A percentile compares a stretch with the other conserved stretches of the same genome.
Evolutionary conservation across 176 grass and related monocot species (phyloP).

Genomic region (Ensete glaucum): DNA sequence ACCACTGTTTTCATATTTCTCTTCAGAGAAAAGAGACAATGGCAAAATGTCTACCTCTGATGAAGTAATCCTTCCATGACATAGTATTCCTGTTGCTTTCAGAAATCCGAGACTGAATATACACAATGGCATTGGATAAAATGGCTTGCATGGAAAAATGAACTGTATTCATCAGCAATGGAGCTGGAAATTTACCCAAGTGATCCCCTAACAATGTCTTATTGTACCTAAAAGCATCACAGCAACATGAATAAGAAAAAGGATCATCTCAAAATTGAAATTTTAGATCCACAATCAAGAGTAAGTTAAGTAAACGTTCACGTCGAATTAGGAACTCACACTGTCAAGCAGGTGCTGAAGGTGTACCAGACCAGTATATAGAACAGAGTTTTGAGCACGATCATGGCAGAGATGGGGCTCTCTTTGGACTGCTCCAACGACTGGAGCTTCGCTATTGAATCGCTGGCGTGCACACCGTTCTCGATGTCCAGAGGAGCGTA

Average conservation of each 20-base stretch:
- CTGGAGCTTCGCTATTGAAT: constrained; percentile 5
- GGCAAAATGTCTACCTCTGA: constrained; percentile 35
- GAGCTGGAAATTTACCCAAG: constrained; percentile 81
- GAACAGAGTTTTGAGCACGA: constrained; percentile 59
- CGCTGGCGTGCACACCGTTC: constrained; percentile 14
- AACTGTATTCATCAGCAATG: constrained; percentile 94
- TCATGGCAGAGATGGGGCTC: constrained; percentile 37
- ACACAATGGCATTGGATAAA: constrained; percentile 57
- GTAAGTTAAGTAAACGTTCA: constrained; percentile 6
- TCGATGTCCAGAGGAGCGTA: constrained; percentile 57
- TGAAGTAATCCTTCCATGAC: constrained; percentile 86
- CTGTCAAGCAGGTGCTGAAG: constrained; percentile 77
- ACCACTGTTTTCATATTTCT: background rate
- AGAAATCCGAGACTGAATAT: constrained; percentile 46
- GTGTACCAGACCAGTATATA: constrained; percentile 84
- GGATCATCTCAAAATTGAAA: background rate
- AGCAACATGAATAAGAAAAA: constrained; percentile 14
- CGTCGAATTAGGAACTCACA: constrained; percentile 55
- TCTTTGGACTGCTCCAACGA: constrained; percentile 20
- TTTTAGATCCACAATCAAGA: background rate
- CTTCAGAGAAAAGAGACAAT: background rate
- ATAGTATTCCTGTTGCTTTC: constrained; percentile 32
- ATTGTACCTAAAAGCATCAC: constrained; percentile 60
- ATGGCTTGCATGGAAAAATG: constrained; percentile 97
- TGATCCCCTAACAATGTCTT: constrained; percentile 84